Conservation (phyloP, 2,329 filamentous ascomycete species). For the Neoascochyta sp. region DNA sequence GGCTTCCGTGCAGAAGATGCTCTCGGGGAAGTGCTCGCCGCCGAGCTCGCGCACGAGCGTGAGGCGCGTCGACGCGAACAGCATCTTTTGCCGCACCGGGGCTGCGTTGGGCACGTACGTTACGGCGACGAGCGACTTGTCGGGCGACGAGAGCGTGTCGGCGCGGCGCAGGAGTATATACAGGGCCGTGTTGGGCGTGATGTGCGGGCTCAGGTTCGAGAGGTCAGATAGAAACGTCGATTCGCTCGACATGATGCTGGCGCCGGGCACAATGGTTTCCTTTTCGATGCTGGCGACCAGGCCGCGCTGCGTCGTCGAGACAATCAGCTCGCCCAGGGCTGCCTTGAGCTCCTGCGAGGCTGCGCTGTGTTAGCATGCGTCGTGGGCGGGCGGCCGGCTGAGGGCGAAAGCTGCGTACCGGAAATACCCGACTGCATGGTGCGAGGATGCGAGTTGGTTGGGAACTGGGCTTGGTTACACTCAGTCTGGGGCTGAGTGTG, state of each 20-base stretch:
- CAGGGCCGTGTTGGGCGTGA: conserved; percentile 63
- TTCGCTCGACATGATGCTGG: conserved; percentile 50
- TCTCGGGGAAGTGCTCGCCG: conserved; percentile 73
- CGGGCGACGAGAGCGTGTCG: conserved; percentile 43
- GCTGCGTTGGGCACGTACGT: conserved; percentile 78
- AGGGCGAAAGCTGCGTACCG: conserved; percentile 46
- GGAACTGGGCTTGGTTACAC: too few relatives aligned
- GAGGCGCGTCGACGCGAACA: conserved; percentile 74
- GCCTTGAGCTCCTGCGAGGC: conserved; percentile 74
- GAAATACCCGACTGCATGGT: conserved; percentile 77
- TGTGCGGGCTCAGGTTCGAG: conserved; percentile 56
- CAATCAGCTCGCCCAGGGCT: conserved; percentile 68
- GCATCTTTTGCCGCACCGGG: conserved; percentile 80
- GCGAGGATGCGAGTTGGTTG: neutral
- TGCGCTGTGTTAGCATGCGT: conserved; percentile 14
- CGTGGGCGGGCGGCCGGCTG: neutral
- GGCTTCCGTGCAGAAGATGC: conserved; percentile 66
- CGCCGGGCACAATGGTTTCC: conserved; percentile 63
- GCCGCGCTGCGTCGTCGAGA: conserved; percentile 60
- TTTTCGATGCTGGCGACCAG: conserved; percentile 66
- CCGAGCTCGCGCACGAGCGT: conserved; percentile 74
- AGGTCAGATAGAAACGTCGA: conserved; percentile 64
- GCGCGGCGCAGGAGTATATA: conserved; percentile 73
- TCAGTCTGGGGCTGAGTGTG: too few relatives aligned
- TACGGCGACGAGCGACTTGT: conserved; percentile 56